Base-by-base conservation (phyloP, 75 land plant species). In the Gnetum montanum region DNA sequence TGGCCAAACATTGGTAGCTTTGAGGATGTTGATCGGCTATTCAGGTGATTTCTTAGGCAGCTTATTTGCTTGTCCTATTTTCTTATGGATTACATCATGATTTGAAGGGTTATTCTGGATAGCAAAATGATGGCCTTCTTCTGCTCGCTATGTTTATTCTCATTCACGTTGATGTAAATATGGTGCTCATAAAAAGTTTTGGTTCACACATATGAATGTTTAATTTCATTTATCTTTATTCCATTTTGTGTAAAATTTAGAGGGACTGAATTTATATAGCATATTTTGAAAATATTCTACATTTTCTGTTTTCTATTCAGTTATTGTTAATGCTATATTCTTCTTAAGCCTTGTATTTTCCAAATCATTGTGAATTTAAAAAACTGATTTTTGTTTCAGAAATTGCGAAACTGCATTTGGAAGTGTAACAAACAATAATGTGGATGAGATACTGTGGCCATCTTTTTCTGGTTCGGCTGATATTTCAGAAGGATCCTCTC, bases 1-100 rank as follows among this genome's bases (percentile, higher is more conserved):
- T 82, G 82, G 78, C 71, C 65, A 36, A 64, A 78, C 61, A 71
- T 86, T 73, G 83, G 80, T 33, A 82, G 71, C 49, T 75, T 86
- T 57, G 90, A 86, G 29, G 83, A 82, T 49, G 62, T 82, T 48
- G 86, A 82, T 58, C 63, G 52, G 49, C 49, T 82, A 25, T 65
- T 86, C 54, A 78, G 90, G 90, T 86, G 75, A 65, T 48, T 60
- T 44, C n/a, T n/a, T n/a, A n/a, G n/a, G n/a, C 23, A 16, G 15
- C 24, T 41, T 18, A 35, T 43, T 3, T 30, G 6, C 10, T 2
- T 28, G 16, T 29, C 13, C 20, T 10, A 15, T 10, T 10, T 40
- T 40, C 10, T 40, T 40, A 10, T 40, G 41, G 10, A 15, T n/a
- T n/a, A n/a, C n/a, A n/a, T n/a, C n/a, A n/a, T 24, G 15, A 31